A percentile compares a stretch with the other conserved stretches of the same genome.
These are phyloP conservation scores for Prunus salicina DNA, from an alignment of 306 rosid species.

Conservation along the genomic window DNA sequence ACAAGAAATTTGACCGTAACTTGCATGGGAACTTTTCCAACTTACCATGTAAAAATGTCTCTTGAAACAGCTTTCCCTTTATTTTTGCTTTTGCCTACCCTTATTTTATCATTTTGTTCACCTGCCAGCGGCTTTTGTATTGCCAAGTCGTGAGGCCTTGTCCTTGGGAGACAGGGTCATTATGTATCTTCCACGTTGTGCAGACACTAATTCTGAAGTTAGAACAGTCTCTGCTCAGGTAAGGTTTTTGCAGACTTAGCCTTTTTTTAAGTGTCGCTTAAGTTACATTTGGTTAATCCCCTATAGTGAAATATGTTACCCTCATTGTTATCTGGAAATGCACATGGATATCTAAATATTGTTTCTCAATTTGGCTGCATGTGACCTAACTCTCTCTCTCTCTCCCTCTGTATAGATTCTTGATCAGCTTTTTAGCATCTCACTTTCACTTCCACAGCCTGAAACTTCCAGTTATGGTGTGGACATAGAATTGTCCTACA, in stretches of 20 bases:
- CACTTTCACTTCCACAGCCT: slow-evolving; percentile 85
- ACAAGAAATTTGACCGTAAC: slow-evolving; percentile 70
- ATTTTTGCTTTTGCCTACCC: not conserved
- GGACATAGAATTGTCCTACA: slow-evolving; percentile 74
- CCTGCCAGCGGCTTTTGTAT: slow-evolving; percentile 73
- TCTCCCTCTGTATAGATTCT: slow-evolving; percentile 53
- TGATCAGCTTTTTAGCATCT: slow-evolving; percentile 86
- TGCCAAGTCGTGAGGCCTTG: slow-evolving; percentile 94
- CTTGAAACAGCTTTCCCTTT: not conserved
- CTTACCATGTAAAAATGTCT: slow-evolving; percentile 74
- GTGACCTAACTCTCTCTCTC: not conserved
- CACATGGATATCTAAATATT: not conserved
- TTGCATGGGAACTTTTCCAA: slow-evolving; percentile 71
- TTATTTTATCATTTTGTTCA: slow-evolving; percentile 9
- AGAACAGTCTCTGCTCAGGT: slow-evolving; percentile 92
- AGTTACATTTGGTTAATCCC: not conserved
- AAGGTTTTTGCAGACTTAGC: slow-evolving; percentile 1
- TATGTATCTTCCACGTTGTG: slow-evolving; percentile 94
- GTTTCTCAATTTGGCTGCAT: not conserved
- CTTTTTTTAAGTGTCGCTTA: slow-evolving; percentile 6
- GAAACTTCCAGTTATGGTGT: slow-evolving; percentile 54
- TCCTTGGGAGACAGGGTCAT: slow-evolving; percentile 84
- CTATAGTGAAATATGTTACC: slow-evolving; percentile 8
- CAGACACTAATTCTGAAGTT: slow-evolving; percentile 88
- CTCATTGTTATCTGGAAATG: not conserved